Conservation (phyloP, 305 asterid genomes). For the Rubia balearica region DNA sequence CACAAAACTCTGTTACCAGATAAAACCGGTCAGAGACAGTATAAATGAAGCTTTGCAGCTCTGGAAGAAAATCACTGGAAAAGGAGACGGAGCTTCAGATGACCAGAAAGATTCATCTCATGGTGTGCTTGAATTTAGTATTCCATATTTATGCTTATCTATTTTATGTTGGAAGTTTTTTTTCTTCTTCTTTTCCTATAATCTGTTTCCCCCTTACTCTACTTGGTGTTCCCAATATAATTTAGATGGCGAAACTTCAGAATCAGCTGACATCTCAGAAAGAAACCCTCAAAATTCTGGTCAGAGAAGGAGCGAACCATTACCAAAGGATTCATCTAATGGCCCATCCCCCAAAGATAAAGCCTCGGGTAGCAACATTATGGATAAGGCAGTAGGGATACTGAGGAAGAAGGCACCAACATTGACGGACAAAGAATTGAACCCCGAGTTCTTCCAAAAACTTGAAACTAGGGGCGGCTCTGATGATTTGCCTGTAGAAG, state of each 20-base stretch:
- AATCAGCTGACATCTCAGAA: constrained; percentile 47
- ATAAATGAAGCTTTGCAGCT: constrained; percentile 88
- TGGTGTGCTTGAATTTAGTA: constrained; percentile 35
- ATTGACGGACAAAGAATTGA: constrained; percentile 79
- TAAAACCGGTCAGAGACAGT: constrained; percentile 94
- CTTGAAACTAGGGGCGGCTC: constrained; percentile 77
- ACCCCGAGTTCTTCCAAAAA: constrained; percentile 94
- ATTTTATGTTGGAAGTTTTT: neutral
- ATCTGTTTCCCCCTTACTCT: neutral
- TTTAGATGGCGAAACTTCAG: constrained; percentile 68
- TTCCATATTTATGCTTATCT: neutral
- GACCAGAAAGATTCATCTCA: constrained; percentile 56
- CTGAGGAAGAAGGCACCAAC: constrained; percentile 82
- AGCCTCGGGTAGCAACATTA: constrained; percentile 51
- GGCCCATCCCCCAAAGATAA: constrained; percentile 54
- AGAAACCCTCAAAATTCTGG: constrained; percentile 39
- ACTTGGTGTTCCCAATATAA: constrained; percentile 19
- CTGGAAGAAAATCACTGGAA: constrained; percentile 89
- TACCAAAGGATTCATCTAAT: constrained; percentile 43
- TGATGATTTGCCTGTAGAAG: constrained; percentile 91
- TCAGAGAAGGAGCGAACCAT: constrained; percentile 34
- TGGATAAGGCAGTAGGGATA: constrained; percentile 85
- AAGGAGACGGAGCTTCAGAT: constrained; percentile 71
- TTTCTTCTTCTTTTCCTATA: neutral
- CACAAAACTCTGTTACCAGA: constrained; percentile 32